Conservation (phyloP, 169 alveolate genomes). For the Toxoplasma gondii region DNA sequence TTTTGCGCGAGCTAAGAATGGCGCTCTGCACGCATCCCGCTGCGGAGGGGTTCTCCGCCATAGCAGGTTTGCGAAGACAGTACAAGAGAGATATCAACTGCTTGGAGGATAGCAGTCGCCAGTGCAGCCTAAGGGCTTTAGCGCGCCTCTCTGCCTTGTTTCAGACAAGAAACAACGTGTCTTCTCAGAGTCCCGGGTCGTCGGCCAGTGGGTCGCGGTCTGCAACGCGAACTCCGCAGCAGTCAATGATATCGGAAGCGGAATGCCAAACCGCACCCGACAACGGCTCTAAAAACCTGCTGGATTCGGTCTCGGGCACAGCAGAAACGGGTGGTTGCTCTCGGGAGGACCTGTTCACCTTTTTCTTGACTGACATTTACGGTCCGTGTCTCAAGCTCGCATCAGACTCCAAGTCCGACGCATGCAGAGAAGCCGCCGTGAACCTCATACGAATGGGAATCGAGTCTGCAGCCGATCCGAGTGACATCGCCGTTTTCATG, state of each 20-base stretch:
- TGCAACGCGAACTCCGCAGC: neutral
- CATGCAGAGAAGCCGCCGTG: conserved; percentile 4
- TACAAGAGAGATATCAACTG: conserved; percentile 36
- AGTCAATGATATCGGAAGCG: neutral
- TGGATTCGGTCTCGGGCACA: neutral
- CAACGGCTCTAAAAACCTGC: neutral
- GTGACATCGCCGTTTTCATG: neutral
- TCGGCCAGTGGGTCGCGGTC: neutral
- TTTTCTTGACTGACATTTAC: neutral
- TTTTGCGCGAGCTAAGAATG: neutral
- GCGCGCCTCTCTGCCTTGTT: neutral
- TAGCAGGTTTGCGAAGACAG: neutral
- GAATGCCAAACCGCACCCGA: neutral
- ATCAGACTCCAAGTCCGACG: neutral
- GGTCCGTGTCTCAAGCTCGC: neutral
- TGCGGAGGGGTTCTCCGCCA: neutral
- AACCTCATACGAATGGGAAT: neutral
- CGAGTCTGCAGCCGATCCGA: too few species aligned
- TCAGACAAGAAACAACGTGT: neutral
- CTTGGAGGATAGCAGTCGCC: neutral
- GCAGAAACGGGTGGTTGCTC: neutral
- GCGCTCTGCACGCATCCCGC: neutral
- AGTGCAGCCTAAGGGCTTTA: neutral
- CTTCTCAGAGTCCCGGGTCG: neutral
- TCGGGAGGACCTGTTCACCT: neutral